Evolutionary conservation across 768 basidiomycete genomes (phyloP).

Genomic region (Flagelloscypha sp.): DNA sequence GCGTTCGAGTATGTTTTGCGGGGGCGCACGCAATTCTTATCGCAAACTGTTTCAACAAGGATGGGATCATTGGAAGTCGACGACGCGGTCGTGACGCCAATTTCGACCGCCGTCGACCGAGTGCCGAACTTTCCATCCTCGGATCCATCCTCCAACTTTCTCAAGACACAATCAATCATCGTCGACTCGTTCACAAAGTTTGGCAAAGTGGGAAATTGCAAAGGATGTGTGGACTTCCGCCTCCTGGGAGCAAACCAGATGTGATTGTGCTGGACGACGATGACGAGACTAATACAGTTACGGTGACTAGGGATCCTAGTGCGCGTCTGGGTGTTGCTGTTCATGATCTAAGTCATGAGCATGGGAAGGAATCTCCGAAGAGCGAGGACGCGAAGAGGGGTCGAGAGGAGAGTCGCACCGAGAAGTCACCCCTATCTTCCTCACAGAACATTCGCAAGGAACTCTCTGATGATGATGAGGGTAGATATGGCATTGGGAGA

Average conservation of each 20-base stretch:
- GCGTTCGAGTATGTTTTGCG: slow-evolving; percentile 75
- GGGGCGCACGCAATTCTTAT: slow-evolving; percentile 76
- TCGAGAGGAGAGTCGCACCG: slow-evolving; percentile 2
- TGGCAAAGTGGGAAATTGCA: slow-evolving; percentile 25
- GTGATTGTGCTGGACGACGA: slow-evolving; percentile 10
- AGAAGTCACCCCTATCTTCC: not conserved
- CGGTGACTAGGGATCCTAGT: too few relatives aligned
- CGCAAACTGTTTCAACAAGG: slow-evolving; percentile 59
- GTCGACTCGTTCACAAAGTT: slow-evolving; percentile 59
- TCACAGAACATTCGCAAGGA: slow-evolving; percentile 7
- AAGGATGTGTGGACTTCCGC: not conserved
- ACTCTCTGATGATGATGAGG: slow-evolving; percentile 40
- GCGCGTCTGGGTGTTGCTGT: slow-evolving; percentile 12
- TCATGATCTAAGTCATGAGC: slow-evolving; percentile 13
- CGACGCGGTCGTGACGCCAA: slow-evolving; percentile 39
- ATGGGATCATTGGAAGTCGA: slow-evolving; percentile 52
- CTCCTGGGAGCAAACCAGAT: slow-evolving; percentile 20
- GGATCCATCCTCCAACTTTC: slow-evolving; percentile 3
- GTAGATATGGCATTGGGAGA: slow-evolving; percentile 47
- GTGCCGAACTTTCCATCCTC: slow-evolving; percentile 70
- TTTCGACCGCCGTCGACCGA: slow-evolving; percentile 35
- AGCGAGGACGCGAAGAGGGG: not conserved
- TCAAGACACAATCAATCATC: slow-evolving; percentile 64
- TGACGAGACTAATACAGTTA: too few relatives aligned
- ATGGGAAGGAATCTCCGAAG: slow-evolving; percentile 2